A percentile compares a stretch with the other conserved stretches of the same genome.
Conservation (phyloP, 495 filamentous ascomycete species). For the Penicillium parvum region DNA sequence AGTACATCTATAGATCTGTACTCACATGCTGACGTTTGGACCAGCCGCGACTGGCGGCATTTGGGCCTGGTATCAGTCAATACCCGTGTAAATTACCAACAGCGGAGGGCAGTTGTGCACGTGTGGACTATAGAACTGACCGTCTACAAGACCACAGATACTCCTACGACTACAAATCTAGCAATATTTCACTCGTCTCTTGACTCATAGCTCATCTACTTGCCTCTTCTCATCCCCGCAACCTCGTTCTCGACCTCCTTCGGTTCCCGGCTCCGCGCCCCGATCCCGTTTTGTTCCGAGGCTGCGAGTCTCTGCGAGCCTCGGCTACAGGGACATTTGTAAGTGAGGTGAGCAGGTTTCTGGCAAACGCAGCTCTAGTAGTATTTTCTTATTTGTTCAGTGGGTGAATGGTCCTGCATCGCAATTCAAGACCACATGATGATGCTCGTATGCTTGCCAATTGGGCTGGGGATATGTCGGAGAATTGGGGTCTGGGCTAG, state of each 20-base stretch:
- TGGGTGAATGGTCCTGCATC: conserved; percentile 2
- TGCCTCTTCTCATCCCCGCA: not conserved
- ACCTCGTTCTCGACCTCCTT: conserved; percentile 1
- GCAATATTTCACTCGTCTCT: not conserved
- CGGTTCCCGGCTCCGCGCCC: conserved; percentile 7
- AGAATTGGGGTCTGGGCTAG: conserved; percentile 18
- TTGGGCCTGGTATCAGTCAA: not conserved
- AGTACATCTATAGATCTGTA: too few relatives aligned
- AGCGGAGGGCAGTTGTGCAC: conserved; percentile 19
- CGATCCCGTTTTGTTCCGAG: conserved; percentile 25
- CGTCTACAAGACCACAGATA: too few relatives aligned
- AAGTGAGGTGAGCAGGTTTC: not conserved
- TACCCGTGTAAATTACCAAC: not conserved
- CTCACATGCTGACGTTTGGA: conserved; percentile 20
- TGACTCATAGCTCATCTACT: not conserved
- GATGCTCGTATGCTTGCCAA: conserved; percentile 19
- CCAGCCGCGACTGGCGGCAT: conserved; percentile 11
- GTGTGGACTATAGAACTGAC: conserved; percentile 14
- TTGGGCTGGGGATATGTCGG: conserved; percentile 17
- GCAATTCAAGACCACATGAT: conserved; percentile 20
- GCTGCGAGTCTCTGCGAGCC: conserved; percentile 9
- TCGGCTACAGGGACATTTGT: conserved; percentile 11
- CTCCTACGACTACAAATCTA: not conserved
- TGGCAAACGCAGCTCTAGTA: too few relatives aligned
- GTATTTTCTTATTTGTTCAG: not conserved